Percentiles rank a stretch among this genome's conserved stretches.
These are phyloP conservation scores for Solanum hybrid DNA, from an alignment of 305 asterid genomes.

Conservation along the genomic window DNA sequence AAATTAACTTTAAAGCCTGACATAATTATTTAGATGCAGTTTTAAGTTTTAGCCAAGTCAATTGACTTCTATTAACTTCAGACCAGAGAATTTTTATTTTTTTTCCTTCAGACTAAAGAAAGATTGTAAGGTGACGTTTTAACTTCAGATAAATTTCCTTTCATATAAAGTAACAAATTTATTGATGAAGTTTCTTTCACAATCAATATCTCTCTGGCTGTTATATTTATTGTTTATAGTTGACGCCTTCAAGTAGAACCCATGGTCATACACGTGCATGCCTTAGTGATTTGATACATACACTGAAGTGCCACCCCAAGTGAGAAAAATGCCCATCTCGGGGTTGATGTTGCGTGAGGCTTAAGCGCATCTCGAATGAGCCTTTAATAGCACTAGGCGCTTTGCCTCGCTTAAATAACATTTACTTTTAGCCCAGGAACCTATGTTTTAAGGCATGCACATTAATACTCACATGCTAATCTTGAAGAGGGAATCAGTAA, in stretches of 20 bases:
- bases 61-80: background rate
- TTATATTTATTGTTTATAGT: background rate
- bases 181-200: background rate
- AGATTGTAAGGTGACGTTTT: background rate
- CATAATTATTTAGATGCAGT: background rate
- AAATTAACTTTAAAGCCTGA: background rate
- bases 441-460: background rate
- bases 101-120: background rate
- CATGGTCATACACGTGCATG: background rate
- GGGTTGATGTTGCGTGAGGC: background rate
- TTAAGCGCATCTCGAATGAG: background rate
- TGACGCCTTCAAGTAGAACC: background rate
- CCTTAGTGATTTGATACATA: background rate
- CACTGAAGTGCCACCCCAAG: background rate
- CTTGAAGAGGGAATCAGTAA: background rate
- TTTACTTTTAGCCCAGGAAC: background rate
- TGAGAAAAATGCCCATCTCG: background rate
- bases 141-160: background rate
- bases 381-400: background rate
- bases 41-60: background rate
- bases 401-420: background rate
- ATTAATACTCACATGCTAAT: background rate
- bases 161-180: background rate
- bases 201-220: background rate
- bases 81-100: background rate